These are phyloP conservation scores for Ilyonectria sp. DNA, from an alignment of 2,329 filamentous ascomycete genomes.

Conservation along the genomic window DNA sequence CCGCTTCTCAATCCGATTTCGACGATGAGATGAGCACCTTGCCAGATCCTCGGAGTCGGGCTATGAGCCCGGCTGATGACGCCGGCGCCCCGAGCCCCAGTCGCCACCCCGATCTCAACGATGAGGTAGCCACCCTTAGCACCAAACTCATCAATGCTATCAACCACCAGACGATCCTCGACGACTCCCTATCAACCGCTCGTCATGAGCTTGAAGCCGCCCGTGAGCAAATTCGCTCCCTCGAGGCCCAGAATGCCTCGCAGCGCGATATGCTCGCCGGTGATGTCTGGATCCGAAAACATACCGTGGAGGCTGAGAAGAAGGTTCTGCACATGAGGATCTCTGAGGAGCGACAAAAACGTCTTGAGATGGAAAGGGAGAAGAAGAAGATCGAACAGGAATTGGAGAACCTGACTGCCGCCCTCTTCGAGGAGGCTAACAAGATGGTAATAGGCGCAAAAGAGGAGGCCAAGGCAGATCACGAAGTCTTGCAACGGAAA, in stretches of 20 bases:
- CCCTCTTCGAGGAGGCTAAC: constrained; percentile 98
- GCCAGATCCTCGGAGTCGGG: constrained; percentile 73
- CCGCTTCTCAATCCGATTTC: constrained; percentile 60
- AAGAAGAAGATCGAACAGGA: constrained; percentile 94
- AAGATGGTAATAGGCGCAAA: constrained; percentile 94
- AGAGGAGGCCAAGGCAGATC: constrained; percentile 88
- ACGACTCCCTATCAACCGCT: constrained; percentile 87
- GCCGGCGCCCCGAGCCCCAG: constrained; percentile 50
- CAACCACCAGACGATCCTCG: constrained; percentile 93
- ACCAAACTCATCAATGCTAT: constrained; percentile 98
- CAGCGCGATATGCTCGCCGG: constrained; percentile 81
- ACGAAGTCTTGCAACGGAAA: constrained; percentile 84
- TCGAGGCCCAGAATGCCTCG: constrained; percentile 77
- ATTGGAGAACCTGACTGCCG: constrained; percentile 89
- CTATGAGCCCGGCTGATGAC: constrained; percentile 62
- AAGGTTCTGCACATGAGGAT: constrained; percentile 70
- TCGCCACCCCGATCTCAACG: constrained; percentile 70
- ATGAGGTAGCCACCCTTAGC: constrained; percentile 90
- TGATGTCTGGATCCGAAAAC: constrained; percentile 82
- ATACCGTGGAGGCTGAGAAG: constrained; percentile 82
- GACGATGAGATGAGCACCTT: constrained; percentile 78
- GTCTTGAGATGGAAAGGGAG: constrained; percentile 79
- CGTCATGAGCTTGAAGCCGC: constrained; percentile 86
- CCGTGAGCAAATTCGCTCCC: constrained; percentile 74
- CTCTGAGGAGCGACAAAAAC: constrained; percentile 76